Base-by-base conservation (phyloP, 495 filamentous ascomycete species). In the Aspergillus nidulans region DNA sequence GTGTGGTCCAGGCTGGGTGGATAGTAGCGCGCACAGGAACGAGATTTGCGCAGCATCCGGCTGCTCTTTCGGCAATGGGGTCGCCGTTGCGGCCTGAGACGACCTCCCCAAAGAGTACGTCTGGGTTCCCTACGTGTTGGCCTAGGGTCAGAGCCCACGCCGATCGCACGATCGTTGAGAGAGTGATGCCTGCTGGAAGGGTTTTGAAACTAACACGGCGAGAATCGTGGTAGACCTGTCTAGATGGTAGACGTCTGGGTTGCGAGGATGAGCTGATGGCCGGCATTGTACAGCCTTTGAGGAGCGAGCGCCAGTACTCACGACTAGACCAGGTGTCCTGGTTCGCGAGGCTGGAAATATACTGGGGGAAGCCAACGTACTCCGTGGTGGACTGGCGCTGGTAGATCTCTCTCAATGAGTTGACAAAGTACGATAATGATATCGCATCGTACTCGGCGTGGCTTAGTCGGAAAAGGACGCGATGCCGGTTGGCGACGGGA, bases 401-500 rank as follows among this genome's bases (percentile, higher is more conserved):
- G 64, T 79, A 82, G 2, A 66, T 58, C 3, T 62, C 63, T 15
- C 69, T 49, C 8, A 77, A 63, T 1, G 77, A 73, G 9, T 68
- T 49, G 4, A 83, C 66, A 6, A 85, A 70, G 8, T 68, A 65
- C 8, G 82, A 78, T 1, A 87, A 73, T 52, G 75, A 83, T 6
- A 84, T 73, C 21, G 78, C 83, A 55, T 85, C 83, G 63, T 85
- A 86, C 44, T 85, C 82, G 0, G 82, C 80, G 60, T 86, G 83
- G 1, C 80, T 84, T 2, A 85, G 69, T 7, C 80, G 72, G 53
- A 86, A 69, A 26, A 74, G 54, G 23, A 86, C 77, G 12, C 69
- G 72, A 61, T 74, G 65, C 2, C 30, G 66, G 21, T 65, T 50
- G 1, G 59, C 60, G 5, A 53, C 49, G 15, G 62, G 65, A 30